A percentile compares a stretch with the other conserved stretches of the same genome.
phyloP scores from a whole-genome alignment of 176 grass and related monocot genomes.

The Neostapfia colusana region DNA sequence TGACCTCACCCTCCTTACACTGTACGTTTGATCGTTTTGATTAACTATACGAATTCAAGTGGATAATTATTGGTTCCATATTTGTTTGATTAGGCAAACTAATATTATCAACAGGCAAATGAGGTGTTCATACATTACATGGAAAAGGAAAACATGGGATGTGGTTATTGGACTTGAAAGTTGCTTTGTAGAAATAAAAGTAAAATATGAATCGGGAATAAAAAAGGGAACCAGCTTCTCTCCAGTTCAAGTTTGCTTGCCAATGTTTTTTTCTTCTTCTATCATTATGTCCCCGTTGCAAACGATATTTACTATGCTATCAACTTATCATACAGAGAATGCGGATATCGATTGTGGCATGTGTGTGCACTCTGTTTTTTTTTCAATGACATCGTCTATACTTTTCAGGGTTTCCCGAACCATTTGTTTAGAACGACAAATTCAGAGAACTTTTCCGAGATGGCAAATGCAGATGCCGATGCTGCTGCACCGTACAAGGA shows the following conservation, averaged over 20 bases:
- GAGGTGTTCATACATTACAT: background rate
- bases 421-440: slow-evolving; percentile 44
- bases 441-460: slow-evolving; percentile 32
- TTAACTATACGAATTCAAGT: background rate
- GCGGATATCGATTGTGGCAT: slow-evolving; percentile 4
- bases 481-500: slow-evolving; percentile 51
- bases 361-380: background rate
- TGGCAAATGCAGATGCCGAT: slow-evolving; percentile 35
- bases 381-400: slow-evolving; percentile 1
- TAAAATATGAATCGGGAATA: background rate
- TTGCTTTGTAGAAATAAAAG: slow-evolving; percentile 4
- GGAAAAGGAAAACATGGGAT: background rate
- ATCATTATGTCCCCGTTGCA: background rate
- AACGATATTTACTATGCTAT: background rate
- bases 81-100: background rate
- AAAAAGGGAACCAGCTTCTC: background rate
- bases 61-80: slow-evolving; percentile 12
- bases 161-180: background rate
- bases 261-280: background rate
- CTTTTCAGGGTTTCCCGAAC: slow-evolving; percentile 22
- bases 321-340: background rate
- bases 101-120: background rate
- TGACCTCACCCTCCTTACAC: background rate
- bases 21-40: background rate
- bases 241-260: background rate